phyloP scores from a whole-genome alignment of 805 yeast species.

The Tetrapisispora phaffii region DNA sequence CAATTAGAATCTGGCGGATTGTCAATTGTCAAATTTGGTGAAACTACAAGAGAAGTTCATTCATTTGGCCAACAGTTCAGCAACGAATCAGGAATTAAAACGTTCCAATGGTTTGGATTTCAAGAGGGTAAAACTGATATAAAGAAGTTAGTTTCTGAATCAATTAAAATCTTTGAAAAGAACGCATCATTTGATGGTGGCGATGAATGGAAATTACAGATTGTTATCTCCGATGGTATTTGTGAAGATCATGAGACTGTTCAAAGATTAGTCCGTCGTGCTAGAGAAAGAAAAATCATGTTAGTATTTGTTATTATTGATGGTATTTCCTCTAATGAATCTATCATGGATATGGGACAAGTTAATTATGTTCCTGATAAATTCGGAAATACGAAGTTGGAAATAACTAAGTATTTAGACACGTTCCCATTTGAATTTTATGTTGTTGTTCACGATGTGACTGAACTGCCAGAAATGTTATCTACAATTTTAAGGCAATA shows the following conservation, averaged over 20 bases:
- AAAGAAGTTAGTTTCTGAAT: constrained; percentile 56
- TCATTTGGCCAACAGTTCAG: constrained; percentile 81
- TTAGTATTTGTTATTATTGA: constrained; percentile 89
- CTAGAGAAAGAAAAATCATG: constrained; percentile 88
- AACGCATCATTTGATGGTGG: constrained; percentile 43
- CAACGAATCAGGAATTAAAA: constrained; percentile 70
- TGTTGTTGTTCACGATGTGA: constrained; percentile 82
- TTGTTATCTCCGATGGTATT: constrained; percentile 91
- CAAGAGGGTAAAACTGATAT: constrained; percentile 83
- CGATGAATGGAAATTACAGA: constrained; percentile 89
- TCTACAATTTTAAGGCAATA: constrained; percentile 85
- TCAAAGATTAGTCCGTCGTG: constrained; percentile 76
- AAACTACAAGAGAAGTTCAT: constrained; percentile 71
- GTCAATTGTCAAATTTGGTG: constrained; percentile 86
- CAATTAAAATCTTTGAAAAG: constrained; percentile 60
- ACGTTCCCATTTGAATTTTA: constrained; percentile 95
- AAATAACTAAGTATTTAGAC: constrained; percentile 79
- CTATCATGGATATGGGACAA: constrained; percentile 90
- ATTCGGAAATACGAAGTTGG: constrained; percentile 59
- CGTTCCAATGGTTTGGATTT: constrained; percentile 84
- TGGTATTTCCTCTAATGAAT: constrained; percentile 73
- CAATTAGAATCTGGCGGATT: constrained; percentile 92
- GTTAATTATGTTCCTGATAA: constrained; percentile 69
- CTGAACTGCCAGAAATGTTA: constrained; percentile 85
- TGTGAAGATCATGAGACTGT: constrained; percentile 88